phyloP scores from a whole-genome alignment of 345 rosid species.

The Sisymbrium altissimum region DNA sequence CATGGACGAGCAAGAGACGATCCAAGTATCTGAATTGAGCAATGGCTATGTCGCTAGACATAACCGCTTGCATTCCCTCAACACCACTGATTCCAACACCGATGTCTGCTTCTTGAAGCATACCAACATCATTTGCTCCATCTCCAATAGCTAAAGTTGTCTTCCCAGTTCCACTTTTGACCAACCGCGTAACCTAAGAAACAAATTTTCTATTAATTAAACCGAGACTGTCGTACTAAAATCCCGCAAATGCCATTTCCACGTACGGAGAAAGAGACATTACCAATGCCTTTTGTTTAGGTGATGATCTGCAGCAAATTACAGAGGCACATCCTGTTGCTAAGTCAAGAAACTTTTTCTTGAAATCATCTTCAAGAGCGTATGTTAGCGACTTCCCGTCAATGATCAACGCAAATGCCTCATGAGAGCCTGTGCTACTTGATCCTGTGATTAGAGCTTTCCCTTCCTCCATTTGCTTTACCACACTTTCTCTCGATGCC shows the following conservation, averaged over 20 bases:
- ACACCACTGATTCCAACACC: conserved; percentile 96
- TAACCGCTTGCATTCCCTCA: conserved; percentile 99
- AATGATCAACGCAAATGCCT: conserved; percentile 81
- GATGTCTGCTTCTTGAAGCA: conserved; percentile 99
- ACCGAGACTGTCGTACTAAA: neutral
- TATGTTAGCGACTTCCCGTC: conserved; percentile 83
- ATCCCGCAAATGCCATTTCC: neutral
- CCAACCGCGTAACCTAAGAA: conserved; percentile 85
- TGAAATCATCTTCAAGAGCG: conserved; percentile 73
- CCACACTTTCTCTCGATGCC: conserved; percentile 68
- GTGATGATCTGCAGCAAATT: conserved; percentile 96
- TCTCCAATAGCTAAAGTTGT: conserved; percentile 93
- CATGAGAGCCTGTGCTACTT: conserved; percentile 35
- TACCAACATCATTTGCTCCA: conserved; percentile 98
- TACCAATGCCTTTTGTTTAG: conserved; percentile 95
- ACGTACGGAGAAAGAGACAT: conserved; percentile 1
- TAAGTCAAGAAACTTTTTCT: conserved; percentile 74
- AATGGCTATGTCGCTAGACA: conserved; percentile 93
- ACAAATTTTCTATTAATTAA: neutral
- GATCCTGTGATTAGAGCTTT: conserved; percentile 49
- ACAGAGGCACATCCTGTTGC: conserved; percentile 89
- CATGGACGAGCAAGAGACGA: conserved; percentile 89
- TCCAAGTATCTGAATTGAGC: conserved; percentile 90
- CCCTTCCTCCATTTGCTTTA: conserved; percentile 56
- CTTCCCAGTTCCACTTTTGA: conserved; percentile 73